Conservation (phyloP, 495 filamentous ascomycete genomes). For the Apodospora peruviana region DNA sequence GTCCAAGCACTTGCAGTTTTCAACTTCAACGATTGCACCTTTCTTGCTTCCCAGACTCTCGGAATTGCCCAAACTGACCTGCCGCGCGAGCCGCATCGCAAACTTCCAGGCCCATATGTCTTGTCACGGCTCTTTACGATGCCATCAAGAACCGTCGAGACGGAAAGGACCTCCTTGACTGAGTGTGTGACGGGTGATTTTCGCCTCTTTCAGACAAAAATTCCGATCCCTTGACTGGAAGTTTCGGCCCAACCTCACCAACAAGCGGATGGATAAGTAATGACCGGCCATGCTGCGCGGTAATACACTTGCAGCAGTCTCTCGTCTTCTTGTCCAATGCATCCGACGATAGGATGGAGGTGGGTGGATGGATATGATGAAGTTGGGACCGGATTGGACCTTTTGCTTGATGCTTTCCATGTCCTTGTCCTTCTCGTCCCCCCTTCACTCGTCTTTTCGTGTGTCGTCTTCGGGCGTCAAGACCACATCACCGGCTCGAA, state of each 20-base stretch:
- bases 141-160: conserved; percentile 24
- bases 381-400: background rate
- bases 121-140: conserved; percentile 20
- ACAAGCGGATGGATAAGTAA: background rate
- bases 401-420: background rate
- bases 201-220: too few relatives aligned
- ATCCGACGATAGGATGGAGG: background rate
- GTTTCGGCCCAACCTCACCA: background rate
- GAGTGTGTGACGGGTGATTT: background rate
- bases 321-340: background rate
- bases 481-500: too few relatives aligned
- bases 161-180: conserved; percentile 24
- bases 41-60: background rate
- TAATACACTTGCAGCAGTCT: background rate
- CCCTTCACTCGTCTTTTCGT: too few relatives aligned
- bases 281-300: background rate
- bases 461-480: too few relatives aligned
- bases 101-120: conserved; percentile 11
- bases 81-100: background rate
- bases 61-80: conserved; percentile 5
- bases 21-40: too few relatives aligned
- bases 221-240: too few relatives aligned
- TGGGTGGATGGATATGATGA: background rate
- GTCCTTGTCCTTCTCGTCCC: too few relatives aligned
- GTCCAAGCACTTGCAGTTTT: too few relatives aligned